Percentiles rank a stretch among this genome's conserved stretches.
Evolutionary conservation across 495 filamentous ascomycete species (phyloP).

Genomic region (Oleoguttula mirabilis): DNA sequence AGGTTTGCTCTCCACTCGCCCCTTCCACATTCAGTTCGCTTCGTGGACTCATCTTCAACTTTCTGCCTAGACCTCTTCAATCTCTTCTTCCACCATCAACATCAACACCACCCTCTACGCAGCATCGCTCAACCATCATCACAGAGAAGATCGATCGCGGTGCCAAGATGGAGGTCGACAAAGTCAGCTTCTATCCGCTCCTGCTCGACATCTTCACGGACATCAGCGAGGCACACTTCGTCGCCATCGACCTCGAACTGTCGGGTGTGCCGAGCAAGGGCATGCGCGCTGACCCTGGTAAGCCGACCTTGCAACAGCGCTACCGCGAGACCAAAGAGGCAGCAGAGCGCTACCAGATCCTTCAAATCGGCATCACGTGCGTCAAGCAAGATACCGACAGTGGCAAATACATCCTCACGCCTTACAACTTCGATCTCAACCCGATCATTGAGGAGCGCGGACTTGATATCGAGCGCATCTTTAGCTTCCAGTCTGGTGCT

Average conservation of each 20-base stretch:
- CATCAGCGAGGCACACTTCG: slow-evolving; percentile 51
- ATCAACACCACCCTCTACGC: background rate
- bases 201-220: slow-evolving; percentile 48
- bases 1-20: background rate
- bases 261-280: slow-evolving; percentile 47
- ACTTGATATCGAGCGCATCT: slow-evolving; percentile 44
- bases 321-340: slow-evolving; percentile 53
- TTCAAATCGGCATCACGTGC: slow-evolving; percentile 68
- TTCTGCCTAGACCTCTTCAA: too few relatives aligned
- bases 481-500: slow-evolving; percentile 43
- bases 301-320: slow-evolving; percentile 42
- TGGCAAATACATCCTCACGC: slow-evolving; percentile 48
- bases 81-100: too few relatives aligned
- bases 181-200: slow-evolving; percentile 39
- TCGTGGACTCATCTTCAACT: background rate
- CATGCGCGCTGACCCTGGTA: slow-evolving; percentile 10
- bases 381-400: slow-evolving; percentile 34
- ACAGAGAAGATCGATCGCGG: background rate
- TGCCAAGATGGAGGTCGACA: slow-evolving; percentile 51
- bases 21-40: slow-evolving; percentile 5
- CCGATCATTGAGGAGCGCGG: slow-evolving; percentile 38
- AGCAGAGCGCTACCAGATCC: slow-evolving; percentile 57
- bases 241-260: slow-evolving; percentile 66
- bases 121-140: background rate
- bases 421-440: slow-evolving; percentile 58